Conservation (phyloP, 2,329 filamentous ascomycete genomes). For the Alternaria sp. region DNA sequence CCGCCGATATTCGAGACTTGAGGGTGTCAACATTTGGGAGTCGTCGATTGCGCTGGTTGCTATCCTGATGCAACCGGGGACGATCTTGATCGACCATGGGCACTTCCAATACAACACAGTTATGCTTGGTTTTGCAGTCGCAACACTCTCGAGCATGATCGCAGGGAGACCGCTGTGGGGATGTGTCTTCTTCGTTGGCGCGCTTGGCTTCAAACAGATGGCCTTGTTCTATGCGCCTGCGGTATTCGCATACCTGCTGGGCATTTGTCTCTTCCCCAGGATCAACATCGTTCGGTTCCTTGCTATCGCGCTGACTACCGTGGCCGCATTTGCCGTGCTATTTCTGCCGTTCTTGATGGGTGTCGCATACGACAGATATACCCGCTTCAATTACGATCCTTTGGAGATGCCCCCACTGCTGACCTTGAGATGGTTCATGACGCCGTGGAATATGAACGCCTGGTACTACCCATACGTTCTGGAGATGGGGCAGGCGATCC, state of each 20-base stretch:
- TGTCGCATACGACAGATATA: conserved; percentile 70
- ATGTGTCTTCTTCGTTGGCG: conserved; percentile 89
- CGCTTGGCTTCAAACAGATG: conserved; percentile 99
- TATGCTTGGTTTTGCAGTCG: conserved; percentile 90
- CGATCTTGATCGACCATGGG: conserved; percentile 91
- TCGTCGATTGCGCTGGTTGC: conserved; percentile 84
- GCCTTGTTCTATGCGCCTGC: conserved; percentile 94
- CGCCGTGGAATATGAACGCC: conserved; percentile 66
- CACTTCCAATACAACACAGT: conserved; percentile 99
- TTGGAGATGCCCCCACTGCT: conserved; percentile 7
- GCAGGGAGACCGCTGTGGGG: conserved; percentile 86
- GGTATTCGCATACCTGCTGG: conserved; percentile 89
- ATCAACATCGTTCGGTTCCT: conserved; percentile 73
- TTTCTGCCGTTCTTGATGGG: conserved; percentile 78
- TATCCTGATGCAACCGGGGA: conserved; percentile 88
- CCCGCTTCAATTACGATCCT: conserved; percentile 61
- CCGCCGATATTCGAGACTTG: conserved; percentile 77
- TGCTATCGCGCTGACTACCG: conserved; percentile 75
- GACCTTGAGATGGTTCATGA: conserved; percentile 21
- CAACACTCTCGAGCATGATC: conserved; percentile 86
- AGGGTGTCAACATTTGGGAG: conserved; percentile 81
- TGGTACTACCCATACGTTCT: conserved; percentile 77
- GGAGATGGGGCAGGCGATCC: conserved; percentile 81
- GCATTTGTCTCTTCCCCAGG: conserved; percentile 79
- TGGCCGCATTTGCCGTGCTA: conserved; percentile 74